Percentiles rank a stretch among this genome's conserved stretches.
Evolutionary conservation across 2,329 filamentous ascomycete genomes (phyloP).

Genomic region (Blastomyces emzantsi): DNA sequence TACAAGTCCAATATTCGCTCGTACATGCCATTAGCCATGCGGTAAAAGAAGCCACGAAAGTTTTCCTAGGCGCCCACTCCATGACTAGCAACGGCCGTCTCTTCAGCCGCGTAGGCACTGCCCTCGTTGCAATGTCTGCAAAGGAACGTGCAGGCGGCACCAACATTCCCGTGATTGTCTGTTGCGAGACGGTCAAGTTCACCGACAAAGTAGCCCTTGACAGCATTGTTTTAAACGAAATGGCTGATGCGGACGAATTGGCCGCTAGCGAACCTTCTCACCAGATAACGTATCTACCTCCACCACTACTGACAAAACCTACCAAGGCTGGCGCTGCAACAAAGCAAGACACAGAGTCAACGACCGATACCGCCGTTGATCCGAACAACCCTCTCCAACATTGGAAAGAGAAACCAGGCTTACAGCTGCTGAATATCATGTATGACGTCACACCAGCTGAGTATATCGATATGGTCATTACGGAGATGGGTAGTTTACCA

Average conservation of each 20-base stretch:
- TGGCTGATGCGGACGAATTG: conserved; percentile 65
- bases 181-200: conserved; percentile 94
- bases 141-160: conserved; percentile 48
- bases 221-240: conserved; percentile 89
- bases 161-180: conserved; percentile 73
- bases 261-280: conserved; percentile 21
- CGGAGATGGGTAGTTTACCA: conserved; percentile 79
- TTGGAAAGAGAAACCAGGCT: conserved; percentile 50
- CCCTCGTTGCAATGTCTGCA: conserved; percentile 75
- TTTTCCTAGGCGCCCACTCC: conserved; percentile 80
- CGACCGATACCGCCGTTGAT: conserved; percentile 9
- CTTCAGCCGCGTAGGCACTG: conserved; percentile 80
- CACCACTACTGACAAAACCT: conserved; percentile 6
- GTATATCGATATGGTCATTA: conserved; percentile 81
- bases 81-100: conserved; percentile 94
- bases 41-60: conserved; percentile 60
- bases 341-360: not conserved
- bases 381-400: conserved; percentile 37
- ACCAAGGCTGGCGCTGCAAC: not conserved
- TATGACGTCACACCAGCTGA: conserved; percentile 88
- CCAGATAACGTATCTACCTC: conserved; percentile 12
- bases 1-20: conserved; percentile 72
- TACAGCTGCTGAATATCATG: conserved; percentile 64
- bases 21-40: conserved; percentile 69
- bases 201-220: conserved; percentile 82